phyloP scores from a whole-genome alignment of 257 asterid genomes.

The Echium plantagineum region DNA sequence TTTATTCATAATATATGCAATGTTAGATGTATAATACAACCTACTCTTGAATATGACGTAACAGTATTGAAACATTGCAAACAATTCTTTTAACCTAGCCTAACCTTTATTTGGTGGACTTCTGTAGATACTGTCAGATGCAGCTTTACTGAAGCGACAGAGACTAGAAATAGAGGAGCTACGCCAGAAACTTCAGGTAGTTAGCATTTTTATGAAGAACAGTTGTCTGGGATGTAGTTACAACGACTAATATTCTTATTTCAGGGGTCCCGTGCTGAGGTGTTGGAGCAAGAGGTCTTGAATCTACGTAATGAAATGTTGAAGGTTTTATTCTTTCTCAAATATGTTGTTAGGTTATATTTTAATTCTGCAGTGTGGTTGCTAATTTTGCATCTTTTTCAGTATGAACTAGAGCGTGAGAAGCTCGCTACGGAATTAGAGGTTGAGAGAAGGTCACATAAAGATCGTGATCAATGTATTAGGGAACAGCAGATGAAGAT shows the following conservation, averaged over 20 bases:
- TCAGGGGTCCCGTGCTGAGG: slow-evolving; percentile 88
- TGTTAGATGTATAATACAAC: neutral
- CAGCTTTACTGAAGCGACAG: slow-evolving; percentile 85
- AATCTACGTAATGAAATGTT: slow-evolving; percentile 91
- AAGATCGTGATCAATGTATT: slow-evolving; percentile 58
- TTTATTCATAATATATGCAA: too few relatives aligned
- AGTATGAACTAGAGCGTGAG: slow-evolving; percentile 81
- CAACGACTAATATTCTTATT: slow-evolving; percentile 6
- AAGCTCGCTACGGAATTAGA: slow-evolving; percentile 84
- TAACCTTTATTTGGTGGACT: slow-evolving; percentile 9
- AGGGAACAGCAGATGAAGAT: slow-evolving; percentile 74
- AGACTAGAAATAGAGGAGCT: slow-evolving; percentile 83
- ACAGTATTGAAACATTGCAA: neutral
- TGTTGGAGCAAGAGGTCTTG: slow-evolving; percentile 84
- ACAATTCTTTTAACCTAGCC: neutral
- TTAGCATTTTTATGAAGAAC: slow-evolving; percentile 6
- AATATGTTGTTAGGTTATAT: neutral
- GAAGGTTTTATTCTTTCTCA: slow-evolving; percentile 36
- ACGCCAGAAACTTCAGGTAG: slow-evolving; percentile 81
- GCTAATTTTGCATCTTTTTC: slow-evolving; percentile 18
- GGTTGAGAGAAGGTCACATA: slow-evolving; percentile 87
- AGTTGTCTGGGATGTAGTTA: slow-evolving; percentile 1
- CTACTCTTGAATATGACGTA: neutral
- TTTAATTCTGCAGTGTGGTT: neutral
- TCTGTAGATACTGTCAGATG: slow-evolving; percentile 82